Percentiles rank a stretch among this genome's conserved stretches.
Evolutionary conservation across 106 monocot genomes (phyloP).

Genomic region (Acorus calamus): DNA sequence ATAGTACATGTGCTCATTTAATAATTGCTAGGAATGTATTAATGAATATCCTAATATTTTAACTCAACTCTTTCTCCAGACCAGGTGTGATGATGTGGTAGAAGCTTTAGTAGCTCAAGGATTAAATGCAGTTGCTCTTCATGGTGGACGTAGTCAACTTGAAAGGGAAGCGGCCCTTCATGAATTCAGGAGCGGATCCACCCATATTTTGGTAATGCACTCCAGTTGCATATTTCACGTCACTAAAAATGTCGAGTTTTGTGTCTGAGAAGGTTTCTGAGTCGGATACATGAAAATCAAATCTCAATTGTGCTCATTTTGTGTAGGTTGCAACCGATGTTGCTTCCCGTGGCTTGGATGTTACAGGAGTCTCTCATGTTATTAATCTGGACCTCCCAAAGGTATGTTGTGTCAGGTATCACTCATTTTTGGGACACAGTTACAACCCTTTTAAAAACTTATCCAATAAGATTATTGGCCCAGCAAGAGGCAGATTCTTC

Average conservation of each 20-base stretch:
- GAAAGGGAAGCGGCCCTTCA: constrained; percentile 50
- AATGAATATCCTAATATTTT: background rate
- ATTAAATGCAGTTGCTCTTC: constrained; percentile 49
- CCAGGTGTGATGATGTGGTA: constrained; percentile 55
- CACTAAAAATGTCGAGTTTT: too few species aligned
- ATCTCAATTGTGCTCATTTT: background rate
- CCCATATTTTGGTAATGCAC: constrained; percentile 39
- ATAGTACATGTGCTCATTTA: too few species aligned
- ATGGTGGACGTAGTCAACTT: constrained; percentile 50
- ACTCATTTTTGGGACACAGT: too few species aligned
- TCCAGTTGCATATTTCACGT: background rate
- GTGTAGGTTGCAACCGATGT: constrained; percentile 61
- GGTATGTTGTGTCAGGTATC: constrained; percentile 10
- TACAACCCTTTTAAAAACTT: too few species aligned
- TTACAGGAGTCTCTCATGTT: constrained; percentile 54
- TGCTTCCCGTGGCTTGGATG: constrained; percentile 58
- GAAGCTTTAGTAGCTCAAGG: constrained; percentile 51
- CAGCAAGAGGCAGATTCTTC: too few species aligned
- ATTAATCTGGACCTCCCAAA: constrained; percentile 64
- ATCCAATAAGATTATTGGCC: too few species aligned
- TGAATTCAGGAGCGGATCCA: constrained; percentile 42
- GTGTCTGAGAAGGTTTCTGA: too few species aligned
- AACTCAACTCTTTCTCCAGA: constrained; percentile 13
- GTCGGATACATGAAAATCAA: too few species aligned
- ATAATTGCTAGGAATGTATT: too few species aligned